Evolutionary conservation across 1,284 basidiomycete genomes (phyloP), one percentile per base, ranked within the genome.

Genomic region (Meira miltonrushii): DNA sequence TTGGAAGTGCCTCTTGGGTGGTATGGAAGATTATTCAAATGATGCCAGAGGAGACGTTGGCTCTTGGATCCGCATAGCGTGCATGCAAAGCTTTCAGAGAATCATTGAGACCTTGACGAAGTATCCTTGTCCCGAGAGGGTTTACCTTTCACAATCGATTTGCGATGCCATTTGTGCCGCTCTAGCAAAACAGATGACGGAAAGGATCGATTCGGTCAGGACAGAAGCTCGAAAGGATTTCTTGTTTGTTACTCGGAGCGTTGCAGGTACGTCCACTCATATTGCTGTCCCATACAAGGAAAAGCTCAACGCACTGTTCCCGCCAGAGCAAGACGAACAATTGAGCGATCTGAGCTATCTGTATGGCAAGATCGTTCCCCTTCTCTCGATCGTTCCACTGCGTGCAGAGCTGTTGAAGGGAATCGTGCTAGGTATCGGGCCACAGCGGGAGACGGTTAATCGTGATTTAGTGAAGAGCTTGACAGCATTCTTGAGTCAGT

Each of bases 41-140:
- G 95, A 98, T 75, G 89, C 95, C 78, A 85, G 95, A 59, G 95
- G 95, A 4, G 95, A 99, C 74, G 89, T 99, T 23, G 95, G 95
- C 28, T 96, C 93, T 0, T 97, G 93, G 93, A 85, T 95, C 33
- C 87, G 95, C 53, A 83, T 88, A n/a, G 60, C 86, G 43, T 86
- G 86, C 72, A 81, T 90, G 62, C 82, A 82, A 52, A 86, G 87
- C 15, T 72, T 91, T 15, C 44, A 63, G 33, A 58, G 68, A 50
- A 58, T 39, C 61, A 64, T 51, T 40, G 73, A 28, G 11, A 58
- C 68, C 25, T 63, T 37, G 40, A 17, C 53, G 4, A 39, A 17
- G 19, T 43, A 39, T 13, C 28, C 28, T 3, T 33, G 28, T 33
- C 28, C 3, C 3, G 28, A 33, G 28, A 3, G 4, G 8, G 28